Evolutionary conservation across 257 asterid species (phyloP).

Genomic region (Capsicum rhomboideum): DNA sequence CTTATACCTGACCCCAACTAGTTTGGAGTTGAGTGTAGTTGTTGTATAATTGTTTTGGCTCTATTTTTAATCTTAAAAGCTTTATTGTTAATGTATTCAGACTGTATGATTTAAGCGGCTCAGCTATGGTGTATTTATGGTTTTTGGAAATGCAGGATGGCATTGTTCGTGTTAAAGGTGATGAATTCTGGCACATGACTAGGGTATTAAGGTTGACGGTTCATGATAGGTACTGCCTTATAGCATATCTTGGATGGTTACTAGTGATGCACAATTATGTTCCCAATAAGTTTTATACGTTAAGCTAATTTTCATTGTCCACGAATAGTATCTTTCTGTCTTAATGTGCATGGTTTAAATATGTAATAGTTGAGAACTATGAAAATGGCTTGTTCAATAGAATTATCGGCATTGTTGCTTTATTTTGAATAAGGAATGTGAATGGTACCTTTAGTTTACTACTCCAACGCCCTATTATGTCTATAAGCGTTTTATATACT

Average conservation of each 20-base stretch:
- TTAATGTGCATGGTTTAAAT: neutral
- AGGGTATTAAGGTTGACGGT: constrained; percentile 67
- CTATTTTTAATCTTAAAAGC: neutral
- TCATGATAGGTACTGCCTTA: constrained; percentile 55
- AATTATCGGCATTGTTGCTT: neutral
- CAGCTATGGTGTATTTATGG: neutral
- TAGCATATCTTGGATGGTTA: neutral
- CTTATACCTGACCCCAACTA: neutral
- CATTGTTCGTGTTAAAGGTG: constrained; percentile 74
- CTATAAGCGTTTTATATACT: neutral
- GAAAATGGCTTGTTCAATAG: neutral
- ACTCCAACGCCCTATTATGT: neutral
- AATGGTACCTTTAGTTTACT: neutral
- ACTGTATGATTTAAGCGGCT: neutral
- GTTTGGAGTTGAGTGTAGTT: neutral
- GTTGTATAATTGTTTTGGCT: neutral
- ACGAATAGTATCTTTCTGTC: neutral
- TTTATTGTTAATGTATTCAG: neutral
- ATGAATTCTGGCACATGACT: constrained; percentile 95
- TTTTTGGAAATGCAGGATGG: constrained; percentile 52
- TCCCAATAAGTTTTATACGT: neutral
- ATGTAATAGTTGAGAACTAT: neutral
- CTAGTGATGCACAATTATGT: neutral
- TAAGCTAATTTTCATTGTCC: neutral
- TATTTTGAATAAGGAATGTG: neutral